A percentile compares a stretch with the other conserved stretches of the same genome.
phyloP scores from a whole-genome alignment of 139 green algal genomes.

The Coelastrella sp. region DNA sequence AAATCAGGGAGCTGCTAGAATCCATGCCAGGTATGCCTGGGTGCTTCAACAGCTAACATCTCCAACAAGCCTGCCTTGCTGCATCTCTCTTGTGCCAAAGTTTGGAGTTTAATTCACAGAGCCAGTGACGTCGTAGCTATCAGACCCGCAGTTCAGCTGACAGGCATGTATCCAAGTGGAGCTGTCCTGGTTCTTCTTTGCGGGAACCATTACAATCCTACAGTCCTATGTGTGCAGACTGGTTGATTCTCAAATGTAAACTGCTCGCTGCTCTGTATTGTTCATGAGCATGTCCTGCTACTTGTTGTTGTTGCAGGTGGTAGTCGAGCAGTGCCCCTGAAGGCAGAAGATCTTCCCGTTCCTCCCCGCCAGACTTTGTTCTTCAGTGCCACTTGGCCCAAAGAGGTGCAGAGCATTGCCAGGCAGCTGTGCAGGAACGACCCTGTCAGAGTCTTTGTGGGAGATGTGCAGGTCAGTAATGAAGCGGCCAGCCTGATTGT shows the following conservation, averaged over 20 bases:
- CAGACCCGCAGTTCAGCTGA: too few relatives aligned
- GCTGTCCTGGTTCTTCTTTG: too few relatives aligned
- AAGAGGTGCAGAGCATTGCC: slow-evolving; percentile 84
- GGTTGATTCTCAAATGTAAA: too few relatives aligned
- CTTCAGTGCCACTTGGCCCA: slow-evolving; percentile 87
- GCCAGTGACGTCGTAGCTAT: too few relatives aligned
- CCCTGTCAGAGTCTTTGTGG: slow-evolving; percentile 86
- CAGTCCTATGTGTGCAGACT: too few relatives aligned
- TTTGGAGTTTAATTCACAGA: too few relatives aligned
- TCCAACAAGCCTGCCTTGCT: not conserved
- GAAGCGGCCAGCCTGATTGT: too few relatives aligned
- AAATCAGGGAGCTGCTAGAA: not conserved
- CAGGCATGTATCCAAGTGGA: too few relatives aligned
- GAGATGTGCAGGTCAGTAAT: slow-evolving; percentile 73
- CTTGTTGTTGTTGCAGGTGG: slow-evolving; percentile 12
- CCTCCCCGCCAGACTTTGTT: slow-evolving; percentile 86
- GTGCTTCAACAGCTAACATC: not conserved
- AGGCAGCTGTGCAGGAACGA: slow-evolving; percentile 65
- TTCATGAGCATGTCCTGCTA: too few relatives aligned
- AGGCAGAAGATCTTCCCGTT: not conserved
- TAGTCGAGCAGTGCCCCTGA: not conserved
- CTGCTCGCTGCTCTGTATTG: not conserved
- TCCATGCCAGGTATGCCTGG: not conserved
- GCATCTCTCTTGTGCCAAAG: too few relatives aligned
- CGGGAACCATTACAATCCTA: too few relatives aligned